These are phyloP conservation scores for Raffaelea albimanens DNA, from an alignment of 2,329 filamentous ascomycete genomes.

Conservation along the genomic window DNA sequence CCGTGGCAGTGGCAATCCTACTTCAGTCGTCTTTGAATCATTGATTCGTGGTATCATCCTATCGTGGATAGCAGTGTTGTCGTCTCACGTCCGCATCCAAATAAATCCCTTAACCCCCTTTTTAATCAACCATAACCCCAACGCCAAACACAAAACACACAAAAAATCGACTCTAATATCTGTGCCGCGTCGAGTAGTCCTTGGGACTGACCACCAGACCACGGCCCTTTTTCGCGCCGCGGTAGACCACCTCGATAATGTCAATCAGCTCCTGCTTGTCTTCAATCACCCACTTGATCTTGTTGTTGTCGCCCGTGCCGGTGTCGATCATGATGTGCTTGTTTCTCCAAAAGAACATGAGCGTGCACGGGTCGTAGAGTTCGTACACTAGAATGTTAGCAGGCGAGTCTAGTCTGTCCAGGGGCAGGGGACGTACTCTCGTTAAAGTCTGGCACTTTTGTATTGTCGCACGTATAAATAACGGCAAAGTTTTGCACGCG, in stretches of 20 bases:
- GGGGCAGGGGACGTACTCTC: constrained; percentile 26
- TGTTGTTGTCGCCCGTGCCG: constrained; percentile 94
- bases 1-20: no score
- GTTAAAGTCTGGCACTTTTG: constrained; percentile 85
- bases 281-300: constrained; percentile 45
- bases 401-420: no score
- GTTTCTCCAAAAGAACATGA: constrained; percentile 85
- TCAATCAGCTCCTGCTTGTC: constrained; percentile 98
- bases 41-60: no score
- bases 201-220: constrained; percentile 96
- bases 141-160: not conserved
- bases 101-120: no score
- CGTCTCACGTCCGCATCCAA: no score
- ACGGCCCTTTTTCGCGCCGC: constrained; percentile 94
- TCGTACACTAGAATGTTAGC: constrained; percentile 87
- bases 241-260: constrained; percentile 95
- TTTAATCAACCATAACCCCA: no score
- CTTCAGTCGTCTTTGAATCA: no score
- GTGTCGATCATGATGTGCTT: constrained; percentile 99
- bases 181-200: constrained; percentile 60
- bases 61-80: no score
- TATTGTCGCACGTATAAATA: constrained; percentile 90
- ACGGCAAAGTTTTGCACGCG: constrained; percentile 87
- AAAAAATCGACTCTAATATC: constrained; percentile 37
- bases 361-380: constrained; percentile 65